These are phyloP conservation scores for Fomitopsis pulvina DNA, from an alignment of 768 basidiomycete genomes.

Conservation along the genomic window DNA sequence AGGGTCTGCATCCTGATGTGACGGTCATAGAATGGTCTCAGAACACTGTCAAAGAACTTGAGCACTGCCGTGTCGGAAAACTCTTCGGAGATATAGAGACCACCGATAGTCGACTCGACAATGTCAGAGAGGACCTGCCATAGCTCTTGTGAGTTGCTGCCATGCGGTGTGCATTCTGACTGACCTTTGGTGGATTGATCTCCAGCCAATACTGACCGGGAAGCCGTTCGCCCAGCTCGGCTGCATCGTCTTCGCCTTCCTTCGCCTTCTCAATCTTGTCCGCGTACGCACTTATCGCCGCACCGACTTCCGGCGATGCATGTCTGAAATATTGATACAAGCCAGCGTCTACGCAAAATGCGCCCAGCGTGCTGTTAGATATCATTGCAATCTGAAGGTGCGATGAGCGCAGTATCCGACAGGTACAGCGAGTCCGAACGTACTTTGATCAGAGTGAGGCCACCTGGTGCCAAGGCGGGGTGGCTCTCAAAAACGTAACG, in stretches of 20 bases:
- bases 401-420: background rate
- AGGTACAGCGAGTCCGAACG: background rate
- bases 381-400: constrained; percentile 92
- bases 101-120: constrained; percentile 75
- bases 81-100: constrained; percentile 70
- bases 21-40: constrained; percentile 75
- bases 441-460: constrained; percentile 76
- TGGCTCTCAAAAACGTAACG: constrained; percentile 63
- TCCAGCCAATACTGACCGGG: constrained; percentile 77
- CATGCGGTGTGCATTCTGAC: constrained; percentile 5
- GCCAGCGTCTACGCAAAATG: constrained; percentile 65
- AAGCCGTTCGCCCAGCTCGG: constrained; percentile 39
- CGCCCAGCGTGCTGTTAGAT: constrained; percentile 70
- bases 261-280: constrained; percentile 39
- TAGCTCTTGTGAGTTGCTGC: background rate
- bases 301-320: constrained; percentile 46
- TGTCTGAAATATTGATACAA: constrained; percentile 56
- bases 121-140: constrained; percentile 69
- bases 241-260: constrained; percentile 38
- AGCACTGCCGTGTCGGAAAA: constrained; percentile 58
- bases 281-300: constrained; percentile 48
- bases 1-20: constrained; percentile 69
- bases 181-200: constrained; percentile 71
- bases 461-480: constrained; percentile 61
- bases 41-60: constrained; percentile 55